These are phyloP conservation scores for Malassezia brasiliensis DNA, from an alignment of 1,284 basidiomycete species.

Conservation along the genomic window DNA sequence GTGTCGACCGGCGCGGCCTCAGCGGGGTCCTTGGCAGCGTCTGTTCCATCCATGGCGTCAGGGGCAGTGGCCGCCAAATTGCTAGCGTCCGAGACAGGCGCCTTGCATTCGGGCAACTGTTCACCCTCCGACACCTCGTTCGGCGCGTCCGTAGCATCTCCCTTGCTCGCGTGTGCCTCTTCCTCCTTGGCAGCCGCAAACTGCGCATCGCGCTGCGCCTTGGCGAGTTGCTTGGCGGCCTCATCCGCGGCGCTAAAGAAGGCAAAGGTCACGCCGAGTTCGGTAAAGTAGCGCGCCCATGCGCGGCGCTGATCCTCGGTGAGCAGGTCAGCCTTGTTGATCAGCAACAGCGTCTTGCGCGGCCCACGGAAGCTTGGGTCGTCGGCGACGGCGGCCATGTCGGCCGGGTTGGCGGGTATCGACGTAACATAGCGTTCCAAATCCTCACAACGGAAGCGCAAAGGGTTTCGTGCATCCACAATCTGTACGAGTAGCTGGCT, in stretches of 20 bases:
- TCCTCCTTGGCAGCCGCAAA: conserved; percentile 48
- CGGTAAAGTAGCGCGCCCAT: conserved; percentile 93
- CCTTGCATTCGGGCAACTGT: conserved; percentile 25
- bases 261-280: conserved; percentile 68
- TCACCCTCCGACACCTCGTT: conserved; percentile 52
- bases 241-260: conserved; percentile 95
- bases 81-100: too few species aligned
- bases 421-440: conserved; percentile 42
- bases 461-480: conserved; percentile 46
- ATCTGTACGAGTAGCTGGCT: conserved; percentile 47
- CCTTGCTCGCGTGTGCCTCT: not conserved
- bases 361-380: conserved; percentile 59
- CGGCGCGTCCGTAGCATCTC: not conserved
- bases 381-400: conserved; percentile 58
- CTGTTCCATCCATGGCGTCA: conserved; percentile 9
- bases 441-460: conserved; percentile 47
- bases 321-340: conserved; percentile 93
- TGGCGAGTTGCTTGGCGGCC: conserved; percentile 60
- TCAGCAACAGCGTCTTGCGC: conserved; percentile 68
- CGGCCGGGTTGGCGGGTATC: conserved; percentile 71
- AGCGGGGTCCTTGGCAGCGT: conserved; percentile 7
- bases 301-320: conserved; percentile 67
- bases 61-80: too few species aligned
- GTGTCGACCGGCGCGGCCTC: not conserved
- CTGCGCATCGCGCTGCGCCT: conserved; percentile 52